Evolutionary conservation across 2,329 filamentous ascomycete species (phyloP).

Genomic region (Botrytis aclada): DNA sequence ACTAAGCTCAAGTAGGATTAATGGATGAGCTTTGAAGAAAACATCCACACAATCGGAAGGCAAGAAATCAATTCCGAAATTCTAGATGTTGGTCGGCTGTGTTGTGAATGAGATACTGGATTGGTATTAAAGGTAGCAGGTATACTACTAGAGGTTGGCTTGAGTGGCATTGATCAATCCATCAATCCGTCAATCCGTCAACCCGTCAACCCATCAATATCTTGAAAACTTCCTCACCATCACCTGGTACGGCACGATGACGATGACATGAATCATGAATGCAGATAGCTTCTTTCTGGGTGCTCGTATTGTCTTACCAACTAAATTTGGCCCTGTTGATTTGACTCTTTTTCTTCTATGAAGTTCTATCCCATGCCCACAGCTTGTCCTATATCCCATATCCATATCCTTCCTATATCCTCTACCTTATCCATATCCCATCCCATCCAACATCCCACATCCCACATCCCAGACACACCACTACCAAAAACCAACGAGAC

Average conservation of each 20-base stretch:
- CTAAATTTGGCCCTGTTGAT: not conserved
- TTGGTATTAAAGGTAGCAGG: not conserved
- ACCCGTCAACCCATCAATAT: not conserved
- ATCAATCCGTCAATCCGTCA: not conserved
- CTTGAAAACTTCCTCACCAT: not conserved
- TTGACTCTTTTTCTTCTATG: not conserved
- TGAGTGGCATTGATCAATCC: not conserved
- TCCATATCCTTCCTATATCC: too few species aligned
- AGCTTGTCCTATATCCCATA: too few species aligned
- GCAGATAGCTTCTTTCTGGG: not conserved
- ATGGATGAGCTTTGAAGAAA: not conserved
- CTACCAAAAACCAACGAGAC: not conserved
- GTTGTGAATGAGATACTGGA: too few species aligned
- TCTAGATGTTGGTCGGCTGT: conserved; percentile 4
- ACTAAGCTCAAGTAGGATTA: not conserved
- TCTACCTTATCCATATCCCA: too few species aligned
- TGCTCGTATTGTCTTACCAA: too few species aligned
- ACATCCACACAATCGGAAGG: not conserved
- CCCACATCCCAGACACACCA: not conserved
- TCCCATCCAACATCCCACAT: too few species aligned
- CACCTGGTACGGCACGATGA: not conserved
- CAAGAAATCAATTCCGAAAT: not conserved
- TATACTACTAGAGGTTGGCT: too few species aligned
- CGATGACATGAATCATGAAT: not conserved
- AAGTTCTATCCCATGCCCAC: too few species aligned